A percentile compares a stretch with the other conserved stretches of the same genome.
Evolutionary conservation across 768 basidiomycete genomes (phyloP).

Genomic region (Stropharia rugosoannulata): DNA sequence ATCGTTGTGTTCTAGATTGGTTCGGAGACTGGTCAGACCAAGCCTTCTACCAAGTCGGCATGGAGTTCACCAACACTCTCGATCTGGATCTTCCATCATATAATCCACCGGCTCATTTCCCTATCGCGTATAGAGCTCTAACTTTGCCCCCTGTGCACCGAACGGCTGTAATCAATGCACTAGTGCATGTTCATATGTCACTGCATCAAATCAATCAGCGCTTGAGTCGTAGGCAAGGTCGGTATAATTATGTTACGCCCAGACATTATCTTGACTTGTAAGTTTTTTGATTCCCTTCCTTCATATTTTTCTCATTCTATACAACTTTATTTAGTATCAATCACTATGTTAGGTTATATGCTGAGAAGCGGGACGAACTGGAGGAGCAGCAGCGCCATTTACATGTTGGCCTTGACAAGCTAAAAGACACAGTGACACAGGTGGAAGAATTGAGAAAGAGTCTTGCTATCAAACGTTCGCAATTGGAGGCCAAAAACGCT

Average conservation of each 20-base stretch:
- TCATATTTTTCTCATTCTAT: conserved; percentile 9
- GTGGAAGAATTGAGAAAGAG: conserved; percentile 96
- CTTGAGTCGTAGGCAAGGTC: conserved; percentile 89
- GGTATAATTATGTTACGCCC: conserved; percentile 95
- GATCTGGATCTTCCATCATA: conserved; percentile 90
- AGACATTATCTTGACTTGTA: conserved; percentile 99
- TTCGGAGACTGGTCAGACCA: conserved; percentile 99
- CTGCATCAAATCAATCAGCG: conserved; percentile 87
- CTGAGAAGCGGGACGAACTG: conserved; percentile 94
- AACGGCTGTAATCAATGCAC: conserved; percentile 87
- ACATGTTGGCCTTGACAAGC: conserved; percentile 96
- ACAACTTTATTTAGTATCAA: conserved; percentile 72
- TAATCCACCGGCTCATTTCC: conserved; percentile 79
- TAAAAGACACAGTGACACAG: conserved; percentile 92
- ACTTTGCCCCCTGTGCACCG: conserved; percentile 88
- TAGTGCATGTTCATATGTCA: conserved; percentile 90
- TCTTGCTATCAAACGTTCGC: conserved; percentile 89
- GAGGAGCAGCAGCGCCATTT: conserved; percentile 99
- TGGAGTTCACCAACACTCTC: conserved; percentile 93
- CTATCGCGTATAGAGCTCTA: conserved; percentile 83
- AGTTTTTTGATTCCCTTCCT: conserved; percentile 33
- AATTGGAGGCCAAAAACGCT: conserved; percentile 89
- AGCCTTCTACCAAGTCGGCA: conserved; percentile 96
- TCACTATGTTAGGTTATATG: conserved; percentile 93
- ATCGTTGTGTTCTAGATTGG: conserved; percentile 99